Conservation (phyloP, 73 alveolate genomes). For the Paramecium octaurelia region DNA sequence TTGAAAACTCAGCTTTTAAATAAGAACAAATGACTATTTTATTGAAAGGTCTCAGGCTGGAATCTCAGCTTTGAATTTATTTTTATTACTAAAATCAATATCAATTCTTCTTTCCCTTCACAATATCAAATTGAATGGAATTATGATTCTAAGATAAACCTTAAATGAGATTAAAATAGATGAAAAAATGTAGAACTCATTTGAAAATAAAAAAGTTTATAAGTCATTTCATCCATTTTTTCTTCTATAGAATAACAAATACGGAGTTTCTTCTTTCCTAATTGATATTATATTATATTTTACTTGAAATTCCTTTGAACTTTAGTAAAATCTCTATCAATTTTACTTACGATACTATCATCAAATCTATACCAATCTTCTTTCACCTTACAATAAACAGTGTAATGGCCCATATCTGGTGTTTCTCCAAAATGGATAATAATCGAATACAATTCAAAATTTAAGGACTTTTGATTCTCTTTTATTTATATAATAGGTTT, state of each 20-base stretch:
- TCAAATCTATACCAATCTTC: neutral
- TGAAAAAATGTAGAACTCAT: neutral
- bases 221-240: neutral
- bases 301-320: neutral
- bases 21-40: neutral
- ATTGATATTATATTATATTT: neutral
- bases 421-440: neutral
- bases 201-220: neutral
- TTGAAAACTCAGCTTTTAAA: neutral
- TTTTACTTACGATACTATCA: neutral
- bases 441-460: neutral
- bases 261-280: neutral
- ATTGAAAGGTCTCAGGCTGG: neutral
- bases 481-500: neutral
- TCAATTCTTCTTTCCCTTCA: neutral
- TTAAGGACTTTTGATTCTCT: neutral
- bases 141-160: too few relatives aligned
- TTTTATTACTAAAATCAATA: neutral
- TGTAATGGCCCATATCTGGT: slow-evolving; percentile 33
- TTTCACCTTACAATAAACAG: neutral
- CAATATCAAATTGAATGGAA: neutral
- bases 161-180: neutral
- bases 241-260: neutral
- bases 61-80: neutral
- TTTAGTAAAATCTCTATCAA: neutral